These are phyloP conservation scores for Penicillium argentinense DNA, from an alignment of 495 filamentous ascomycete species.

Conservation along the genomic window DNA sequence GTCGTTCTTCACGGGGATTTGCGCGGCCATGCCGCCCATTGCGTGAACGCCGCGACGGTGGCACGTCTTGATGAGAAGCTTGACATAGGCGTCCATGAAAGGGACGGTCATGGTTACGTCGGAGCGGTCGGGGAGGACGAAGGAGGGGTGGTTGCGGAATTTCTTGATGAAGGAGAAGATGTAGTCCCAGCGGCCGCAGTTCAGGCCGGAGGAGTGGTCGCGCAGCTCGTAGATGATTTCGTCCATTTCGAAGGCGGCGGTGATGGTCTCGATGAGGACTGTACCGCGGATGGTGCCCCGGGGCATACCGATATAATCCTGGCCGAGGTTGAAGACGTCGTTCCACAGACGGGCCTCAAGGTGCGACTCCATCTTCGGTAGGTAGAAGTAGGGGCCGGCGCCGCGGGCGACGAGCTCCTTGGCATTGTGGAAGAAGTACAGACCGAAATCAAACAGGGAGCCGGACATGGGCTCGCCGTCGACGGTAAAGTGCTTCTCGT, in stretches of 20 bases:
- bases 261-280: slow-evolving; percentile 97
- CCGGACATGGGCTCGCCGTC: slow-evolving; percentile 95
- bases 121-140: slow-evolving; percentile 88
- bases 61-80: slow-evolving; percentile 96
- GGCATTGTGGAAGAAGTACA: slow-evolving; percentile 99
- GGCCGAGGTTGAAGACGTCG: slow-evolving; percentile 94
- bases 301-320: slow-evolving; percentile 87
- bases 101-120: slow-evolving; percentile 97
- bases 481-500: slow-evolving; percentile 97
- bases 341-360: slow-evolving; percentile 98
- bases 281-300: slow-evolving; percentile 94
- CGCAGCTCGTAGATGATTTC: slow-evolving; percentile 99
- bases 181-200: slow-evolving; percentile 99
- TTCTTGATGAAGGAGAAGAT: slow-evolving; percentile 99
- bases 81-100: slow-evolving; percentile 98
- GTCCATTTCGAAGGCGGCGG: slow-evolving; percentile 99
- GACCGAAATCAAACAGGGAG: slow-evolving; percentile 93
- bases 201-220: slow-evolving; percentile 93
- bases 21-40: slow-evolving; percentile 99
- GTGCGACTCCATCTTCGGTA: slow-evolving; percentile 99
- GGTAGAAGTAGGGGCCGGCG: slow-evolving; percentile 95
- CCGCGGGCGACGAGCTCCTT: slow-evolving; percentile 82
- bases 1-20: slow-evolving; percentile 97
- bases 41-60: slow-evolving; percentile 93
- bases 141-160: slow-evolving; percentile 91